These are phyloP conservation scores for Blastobotrys aristatus DNA, from an alignment of 1,139 yeast genomes.

Conservation along the genomic window DNA sequence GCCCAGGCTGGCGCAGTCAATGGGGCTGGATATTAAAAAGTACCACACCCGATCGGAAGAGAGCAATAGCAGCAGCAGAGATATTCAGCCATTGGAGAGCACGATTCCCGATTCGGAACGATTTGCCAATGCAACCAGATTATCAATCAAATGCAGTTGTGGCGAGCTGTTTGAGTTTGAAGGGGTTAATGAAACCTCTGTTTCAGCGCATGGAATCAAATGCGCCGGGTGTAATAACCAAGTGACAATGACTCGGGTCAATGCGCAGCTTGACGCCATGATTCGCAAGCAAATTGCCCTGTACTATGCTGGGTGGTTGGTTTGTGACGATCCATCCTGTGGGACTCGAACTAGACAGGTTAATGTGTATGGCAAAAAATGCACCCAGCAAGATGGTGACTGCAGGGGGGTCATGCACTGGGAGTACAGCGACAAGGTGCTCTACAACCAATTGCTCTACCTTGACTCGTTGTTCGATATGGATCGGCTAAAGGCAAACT, in stretches of 20 bases:
- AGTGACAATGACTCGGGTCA: conserved; percentile 51
- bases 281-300: conserved; percentile 65
- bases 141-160: conserved; percentile 62
- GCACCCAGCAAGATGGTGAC: conserved; percentile 60
- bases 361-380: conserved; percentile 83
- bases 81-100: conserved; percentile 71
- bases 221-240: conserved; percentile 57
- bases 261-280: conserved; percentile 67
- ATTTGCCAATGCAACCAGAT: conserved; percentile 57
- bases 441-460: conserved; percentile 83
- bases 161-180: conserved; percentile 58
- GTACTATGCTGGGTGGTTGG: conserved; percentile 82
- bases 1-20: conserved; percentile 65
- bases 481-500: conserved; percentile 70
- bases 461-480: conserved; percentile 75
- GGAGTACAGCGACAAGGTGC: conserved; percentile 68
- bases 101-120: conserved; percentile 78
- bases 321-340: conserved; percentile 83
- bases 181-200: conserved; percentile 49
- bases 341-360: conserved; percentile 77
- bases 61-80: conserved; percentile 34
- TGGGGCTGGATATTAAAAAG: conserved; percentile 71
- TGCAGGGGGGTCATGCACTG: conserved; percentile 86
- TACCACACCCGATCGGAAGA: conserved; percentile 29
- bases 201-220: conserved; percentile 63